phyloP scores from a whole-genome alignment of 2,329 filamentous ascomycete genomes.

The Microdochium nivale region DNA sequence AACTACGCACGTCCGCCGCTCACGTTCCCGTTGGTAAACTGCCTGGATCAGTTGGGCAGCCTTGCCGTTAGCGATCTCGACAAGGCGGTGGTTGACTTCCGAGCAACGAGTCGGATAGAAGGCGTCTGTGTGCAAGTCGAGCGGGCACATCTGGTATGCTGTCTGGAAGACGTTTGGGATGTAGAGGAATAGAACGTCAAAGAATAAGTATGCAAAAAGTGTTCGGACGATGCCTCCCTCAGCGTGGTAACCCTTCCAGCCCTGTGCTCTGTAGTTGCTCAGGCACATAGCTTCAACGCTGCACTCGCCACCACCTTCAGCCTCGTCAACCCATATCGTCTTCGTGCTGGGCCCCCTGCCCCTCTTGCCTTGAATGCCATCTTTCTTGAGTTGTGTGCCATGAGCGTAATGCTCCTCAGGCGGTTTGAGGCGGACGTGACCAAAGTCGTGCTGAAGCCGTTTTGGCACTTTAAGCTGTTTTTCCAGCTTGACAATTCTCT shows the following conservation, averaged over 20 bases:
- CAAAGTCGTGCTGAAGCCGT: conserved; percentile 86
- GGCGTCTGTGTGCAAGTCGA: conserved; percentile 86
- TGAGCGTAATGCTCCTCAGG: conserved; percentile 67
- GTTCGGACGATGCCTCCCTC: conserved; percentile 92
- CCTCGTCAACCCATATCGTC: conserved; percentile 81
- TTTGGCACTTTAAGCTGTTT: conserved; percentile 74
- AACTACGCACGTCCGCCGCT: conserved; percentile 73
- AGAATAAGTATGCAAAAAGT: conserved; percentile 83
- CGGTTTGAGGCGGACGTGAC: conserved; percentile 69
- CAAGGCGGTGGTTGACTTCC: conserved; percentile 81
- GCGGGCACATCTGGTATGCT: conserved; percentile 83
- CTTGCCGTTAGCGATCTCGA: conserved; percentile 77
- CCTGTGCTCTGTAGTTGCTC: conserved; percentile 69
- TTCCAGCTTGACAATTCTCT: conserved; percentile 86
- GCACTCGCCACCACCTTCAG: conserved; percentile 62
- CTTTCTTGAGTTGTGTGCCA: conserved; percentile 67
- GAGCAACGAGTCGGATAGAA: conserved; percentile 82
- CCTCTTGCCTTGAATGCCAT: conserved; percentile 32
- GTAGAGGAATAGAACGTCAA: conserved; percentile 85
- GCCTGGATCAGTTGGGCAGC: conserved; percentile 57
- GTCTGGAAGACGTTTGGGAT: conserved; percentile 97
- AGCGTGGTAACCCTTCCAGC: conserved; percentile 91
- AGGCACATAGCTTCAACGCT: conserved; percentile 93
- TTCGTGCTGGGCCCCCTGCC: conserved; percentile 48
- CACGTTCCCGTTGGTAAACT: conserved; percentile 61